Evolutionary conservation across 768 basidiomycete genomes (phyloP), one percentile per base, ranked within the genome.

Genomic region (Suillus bovinus): DNA sequence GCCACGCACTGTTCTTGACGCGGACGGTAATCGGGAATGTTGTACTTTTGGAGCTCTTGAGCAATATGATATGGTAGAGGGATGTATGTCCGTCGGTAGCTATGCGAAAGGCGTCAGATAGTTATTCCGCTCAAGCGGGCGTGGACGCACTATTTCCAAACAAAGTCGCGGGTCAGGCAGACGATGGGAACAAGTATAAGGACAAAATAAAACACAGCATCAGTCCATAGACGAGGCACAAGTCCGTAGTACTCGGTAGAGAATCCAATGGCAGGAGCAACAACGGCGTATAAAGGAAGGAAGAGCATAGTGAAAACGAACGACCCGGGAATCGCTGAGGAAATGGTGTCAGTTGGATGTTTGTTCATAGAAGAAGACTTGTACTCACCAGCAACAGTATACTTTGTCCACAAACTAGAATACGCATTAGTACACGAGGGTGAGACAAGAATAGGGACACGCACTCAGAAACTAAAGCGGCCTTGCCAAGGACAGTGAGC

Each of bases 41-140:
- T 96, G 80, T 96, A 98, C 78, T 97, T 98, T 78, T 99, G 96
- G n/a, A 99, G 84, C 72, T 99, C 97, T 72, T 99, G 96, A 0
- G 95, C 95, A 69, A 99, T 94, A 71, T 99, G 97, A 74, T 99
- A 99, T n/a, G 96, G 89, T 42, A 86, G 82, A 0, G 97, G 96
- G 66, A 78, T 78, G 76, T 97, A 97, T 31, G 96, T 95, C 66
- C 96, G 82, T 63, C 89, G 87, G 73, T 97, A 99, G 74, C 94
- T 96, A 64, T 14, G 5, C 31, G 16, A n/a, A 14, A 29, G 59
- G 24, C n/a, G 20, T 33, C 52, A 56, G 14, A 29, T 27, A 59
- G 4, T 47, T n/a, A 53, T 20, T 29, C 33, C 16, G 17, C 66
- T 59, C 66, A 59, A 34, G 24, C 9, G 27, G 46, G 29, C 42